Conservation (phyloP, 2,329 filamentous ascomycete genomes). For the Apiospora hydei region DNA sequence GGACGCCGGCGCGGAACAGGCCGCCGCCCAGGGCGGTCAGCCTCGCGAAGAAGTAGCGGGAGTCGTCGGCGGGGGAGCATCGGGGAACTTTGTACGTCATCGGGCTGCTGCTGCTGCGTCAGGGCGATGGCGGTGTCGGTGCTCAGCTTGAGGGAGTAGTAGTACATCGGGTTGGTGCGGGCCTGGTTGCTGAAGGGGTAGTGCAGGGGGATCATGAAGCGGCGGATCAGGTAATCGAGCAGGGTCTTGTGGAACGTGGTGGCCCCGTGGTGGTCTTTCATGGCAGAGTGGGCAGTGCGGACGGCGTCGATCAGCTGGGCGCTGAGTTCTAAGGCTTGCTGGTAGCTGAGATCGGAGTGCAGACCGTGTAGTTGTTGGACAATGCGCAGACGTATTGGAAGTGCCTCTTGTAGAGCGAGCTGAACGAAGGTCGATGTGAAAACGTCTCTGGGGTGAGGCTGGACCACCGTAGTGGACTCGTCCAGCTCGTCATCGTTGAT, state of each 20-base stretch:
- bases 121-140: slow-evolving; percentile 51
- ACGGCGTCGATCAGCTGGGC: slow-evolving; percentile 41
- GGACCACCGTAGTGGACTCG: slow-evolving; percentile 35
- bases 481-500: slow-evolving; percentile 41
- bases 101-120: slow-evolving; percentile 25
- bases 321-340: slow-evolving; percentile 44
- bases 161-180: slow-evolving; percentile 52
- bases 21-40: slow-evolving; percentile 49
- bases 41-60: slow-evolving; percentile 45
- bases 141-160: slow-evolving; percentile 57
- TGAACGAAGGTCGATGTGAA: slow-evolving; percentile 42
- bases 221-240: slow-evolving; percentile 58
- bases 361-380: slow-evolving; percentile 45
- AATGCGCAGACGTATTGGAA: slow-evolving; percentile 46
- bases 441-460: slow-evolving; percentile 33
- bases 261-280: slow-evolving; percentile 32
- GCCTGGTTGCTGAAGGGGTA: slow-evolving; percentile 54
- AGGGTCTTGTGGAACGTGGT: slow-evolving; percentile 55
- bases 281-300: slow-evolving; percentile 34
- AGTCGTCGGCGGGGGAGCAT: slow-evolving; percentile 30
- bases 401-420: slow-evolving; percentile 44
- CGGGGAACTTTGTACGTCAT: neutral
- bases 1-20: slow-evolving; percentile 46
- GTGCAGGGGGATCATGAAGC: slow-evolving; percentile 64
- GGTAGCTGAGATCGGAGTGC: slow-evolving; percentile 43